phyloP scores from a whole-genome alignment of 2,329 filamentous ascomycete species.

The Coleophoma cylindrospora region DNA sequence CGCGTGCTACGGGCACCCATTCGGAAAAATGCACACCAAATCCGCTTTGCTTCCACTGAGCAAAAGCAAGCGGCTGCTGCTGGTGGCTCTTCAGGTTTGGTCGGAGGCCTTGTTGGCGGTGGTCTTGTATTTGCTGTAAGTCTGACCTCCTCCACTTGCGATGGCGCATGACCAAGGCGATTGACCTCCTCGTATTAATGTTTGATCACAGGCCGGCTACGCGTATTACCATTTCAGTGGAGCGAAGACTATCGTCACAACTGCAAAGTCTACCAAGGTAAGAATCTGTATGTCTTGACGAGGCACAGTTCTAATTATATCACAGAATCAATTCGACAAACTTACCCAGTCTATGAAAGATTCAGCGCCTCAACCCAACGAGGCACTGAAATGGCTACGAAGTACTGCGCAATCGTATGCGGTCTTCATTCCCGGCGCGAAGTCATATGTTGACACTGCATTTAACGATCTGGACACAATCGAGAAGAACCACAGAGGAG shows the following conservation, averaged over 20 bases:
- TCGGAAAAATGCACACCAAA: slow-evolving; percentile 25
- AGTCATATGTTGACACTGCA: slow-evolving; percentile 60
- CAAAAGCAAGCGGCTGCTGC: slow-evolving; percentile 12
- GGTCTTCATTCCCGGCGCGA: slow-evolving; percentile 66
- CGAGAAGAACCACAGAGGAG: slow-evolving; percentile 60
- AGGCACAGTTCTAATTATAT: too few species aligned
- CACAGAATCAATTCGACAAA: slow-evolving; percentile 44
- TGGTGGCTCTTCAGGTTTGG: slow-evolving; percentile 32
- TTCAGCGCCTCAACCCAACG: slow-evolving; percentile 58
- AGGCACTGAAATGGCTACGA: slow-evolving; percentile 62
- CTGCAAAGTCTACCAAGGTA: slow-evolving; percentile 49
- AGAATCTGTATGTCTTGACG: too few species aligned
- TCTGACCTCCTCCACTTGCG: background rate
- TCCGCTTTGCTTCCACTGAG: slow-evolving; percentile 16
- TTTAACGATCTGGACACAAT: slow-evolving; percentile 70
- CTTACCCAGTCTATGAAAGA: slow-evolving; percentile 56
- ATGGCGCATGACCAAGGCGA: background rate
- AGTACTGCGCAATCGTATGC: slow-evolving; percentile 65
- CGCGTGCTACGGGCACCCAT: slow-evolving; percentile 16
- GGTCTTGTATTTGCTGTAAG: slow-evolving; percentile 34
- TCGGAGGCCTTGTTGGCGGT: slow-evolving; percentile 45
- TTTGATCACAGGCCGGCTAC: slow-evolving; percentile 34
- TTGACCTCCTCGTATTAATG: background rate
- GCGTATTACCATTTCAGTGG: slow-evolving; percentile 48
- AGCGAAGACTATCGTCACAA: slow-evolving; percentile 34